phyloP scores from a whole-genome alignment of 2,329 filamentous ascomycete species.

The Botrytis aclada region DNA sequence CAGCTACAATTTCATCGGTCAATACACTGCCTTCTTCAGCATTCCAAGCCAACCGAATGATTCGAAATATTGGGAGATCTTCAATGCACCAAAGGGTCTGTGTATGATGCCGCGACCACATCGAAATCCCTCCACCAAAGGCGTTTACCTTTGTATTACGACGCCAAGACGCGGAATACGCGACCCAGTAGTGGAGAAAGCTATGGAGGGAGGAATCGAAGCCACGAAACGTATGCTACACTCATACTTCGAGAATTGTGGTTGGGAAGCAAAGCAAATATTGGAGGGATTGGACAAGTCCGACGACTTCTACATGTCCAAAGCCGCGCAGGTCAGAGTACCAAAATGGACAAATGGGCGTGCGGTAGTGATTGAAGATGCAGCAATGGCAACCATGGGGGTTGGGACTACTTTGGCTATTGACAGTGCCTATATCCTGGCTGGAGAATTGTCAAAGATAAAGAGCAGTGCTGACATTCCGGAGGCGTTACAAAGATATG shows the following conservation, averaged over 20 bases:
- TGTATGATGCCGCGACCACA: constrained; percentile 40
- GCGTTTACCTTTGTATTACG: constrained; percentile 40
- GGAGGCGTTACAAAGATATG: constrained; percentile 39
- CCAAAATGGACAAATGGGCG: constrained; percentile 42
- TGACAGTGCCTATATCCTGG: constrained; percentile 46
- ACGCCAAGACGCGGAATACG: constrained; percentile 34
- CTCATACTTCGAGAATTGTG: constrained; percentile 39
- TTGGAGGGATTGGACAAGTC: constrained; percentile 40
- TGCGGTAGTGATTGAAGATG: constrained; percentile 52
- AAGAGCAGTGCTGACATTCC: constrained; percentile 32
- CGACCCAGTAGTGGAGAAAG: constrained; percentile 41
- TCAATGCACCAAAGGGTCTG: constrained; percentile 42
- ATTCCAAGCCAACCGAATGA: constrained; percentile 41
- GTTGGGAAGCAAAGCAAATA: constrained; percentile 44
- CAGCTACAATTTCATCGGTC: constrained; percentile 34
- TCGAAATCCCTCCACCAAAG: constrained; percentile 37
- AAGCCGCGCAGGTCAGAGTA: constrained; percentile 42
- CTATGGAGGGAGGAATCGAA: constrained; percentile 39
- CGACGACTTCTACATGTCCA: constrained; percentile 42
- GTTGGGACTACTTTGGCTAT: constrained; percentile 43
- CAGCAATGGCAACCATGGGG: constrained; percentile 45
- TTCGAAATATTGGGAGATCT: constrained; percentile 40
- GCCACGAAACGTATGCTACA: constrained; percentile 34
- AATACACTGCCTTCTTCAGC: constrained; percentile 45
- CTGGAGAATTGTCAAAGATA: constrained; percentile 42